phyloP scores from a whole-genome alignment of 2,329 filamentous ascomycete genomes.

The Aspergillus transmontanensis region DNA sequence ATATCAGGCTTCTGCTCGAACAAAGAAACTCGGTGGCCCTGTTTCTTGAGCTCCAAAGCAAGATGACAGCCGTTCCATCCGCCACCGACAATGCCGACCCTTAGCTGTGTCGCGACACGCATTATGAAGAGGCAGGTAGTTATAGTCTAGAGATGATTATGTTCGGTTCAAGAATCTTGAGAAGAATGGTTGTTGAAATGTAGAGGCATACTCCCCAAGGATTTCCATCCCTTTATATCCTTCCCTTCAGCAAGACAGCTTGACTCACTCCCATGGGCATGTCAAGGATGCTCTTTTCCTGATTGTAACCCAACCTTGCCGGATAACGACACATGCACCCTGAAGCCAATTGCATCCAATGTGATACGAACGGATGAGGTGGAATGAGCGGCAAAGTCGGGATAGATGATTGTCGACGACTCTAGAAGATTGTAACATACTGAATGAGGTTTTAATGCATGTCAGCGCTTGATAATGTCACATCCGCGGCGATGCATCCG shows the following conservation, averaged over 20 bases:
- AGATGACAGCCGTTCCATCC: slow-evolving; percentile 12
- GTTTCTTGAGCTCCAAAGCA: slow-evolving; percentile 4
- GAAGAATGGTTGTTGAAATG: background rate
- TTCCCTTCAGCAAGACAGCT: background rate
- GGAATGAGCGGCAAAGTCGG: slow-evolving; percentile 4
- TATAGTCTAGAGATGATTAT: background rate
- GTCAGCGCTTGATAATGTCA: background rate
- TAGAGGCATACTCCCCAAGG: background rate
- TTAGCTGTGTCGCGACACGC: background rate
- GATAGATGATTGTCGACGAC: background rate
- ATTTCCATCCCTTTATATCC: background rate
- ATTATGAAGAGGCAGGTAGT: background rate
- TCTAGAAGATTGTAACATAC: background rate
- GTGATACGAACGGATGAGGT: background rate
- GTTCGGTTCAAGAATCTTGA: background rate
- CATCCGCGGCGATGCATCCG: background rate
- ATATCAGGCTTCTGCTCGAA: slow-evolving; percentile 6
- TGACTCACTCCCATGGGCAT: background rate
- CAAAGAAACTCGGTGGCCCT: slow-evolving; percentile 1
- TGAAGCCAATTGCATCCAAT: background rate
- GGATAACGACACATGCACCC: background rate
- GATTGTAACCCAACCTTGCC: background rate
- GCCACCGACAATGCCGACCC: slow-evolving; percentile 3
- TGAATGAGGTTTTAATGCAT: background rate
- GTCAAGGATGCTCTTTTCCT: background rate